Conservation (phyloP, 2,329 filamentous ascomycete genomes). For the Cladophialophora yegresii region DNA sequence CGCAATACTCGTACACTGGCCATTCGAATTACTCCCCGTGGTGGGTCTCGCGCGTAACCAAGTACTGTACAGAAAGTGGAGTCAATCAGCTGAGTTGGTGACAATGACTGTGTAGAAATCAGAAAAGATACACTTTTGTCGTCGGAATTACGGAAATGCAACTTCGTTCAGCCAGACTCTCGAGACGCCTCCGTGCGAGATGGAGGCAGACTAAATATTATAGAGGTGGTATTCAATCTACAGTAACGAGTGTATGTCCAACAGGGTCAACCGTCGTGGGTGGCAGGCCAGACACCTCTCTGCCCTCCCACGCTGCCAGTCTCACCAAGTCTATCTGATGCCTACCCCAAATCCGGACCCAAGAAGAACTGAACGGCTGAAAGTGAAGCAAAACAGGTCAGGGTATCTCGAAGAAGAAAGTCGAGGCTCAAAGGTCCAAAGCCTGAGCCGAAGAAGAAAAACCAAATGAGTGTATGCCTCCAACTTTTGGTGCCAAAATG, state of each 20-base stretch:
- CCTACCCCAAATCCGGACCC: neutral
- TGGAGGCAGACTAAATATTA: neutral
- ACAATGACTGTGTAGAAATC: too few relatives aligned
- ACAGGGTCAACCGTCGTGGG: neutral
- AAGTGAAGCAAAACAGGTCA: slow-evolving; percentile 13
- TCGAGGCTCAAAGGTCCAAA: slow-evolving; percentile 21
- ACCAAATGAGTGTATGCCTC: slow-evolving; percentile 19
- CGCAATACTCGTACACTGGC: too few relatives aligned
- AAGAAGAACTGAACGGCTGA: neutral
- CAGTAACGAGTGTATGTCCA: slow-evolving; percentile 6
- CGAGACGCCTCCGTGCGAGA: neutral
- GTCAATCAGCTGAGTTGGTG: too few relatives aligned
- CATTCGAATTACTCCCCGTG: too few relatives aligned
- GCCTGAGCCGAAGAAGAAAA: slow-evolving; percentile 16
- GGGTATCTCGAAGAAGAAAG: slow-evolving; percentile 22
- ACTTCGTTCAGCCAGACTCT: too few relatives aligned
- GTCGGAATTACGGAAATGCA: too few relatives aligned
- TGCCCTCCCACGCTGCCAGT: neutral
- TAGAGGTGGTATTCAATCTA: neutral
- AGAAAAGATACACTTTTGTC: too few relatives aligned
- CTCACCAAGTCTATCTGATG: slow-evolving; percentile 5
- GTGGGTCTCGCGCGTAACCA: too few relatives aligned
- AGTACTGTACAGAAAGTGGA: too few relatives aligned
- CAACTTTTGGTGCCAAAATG: slow-evolving; percentile 16
- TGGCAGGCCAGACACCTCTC: neutral